Evolutionary conservation across 1,284 basidiomycete genomes (phyloP), one percentile per base, ranked within the genome.

Genomic region (Boletus austroedulis): DNA sequence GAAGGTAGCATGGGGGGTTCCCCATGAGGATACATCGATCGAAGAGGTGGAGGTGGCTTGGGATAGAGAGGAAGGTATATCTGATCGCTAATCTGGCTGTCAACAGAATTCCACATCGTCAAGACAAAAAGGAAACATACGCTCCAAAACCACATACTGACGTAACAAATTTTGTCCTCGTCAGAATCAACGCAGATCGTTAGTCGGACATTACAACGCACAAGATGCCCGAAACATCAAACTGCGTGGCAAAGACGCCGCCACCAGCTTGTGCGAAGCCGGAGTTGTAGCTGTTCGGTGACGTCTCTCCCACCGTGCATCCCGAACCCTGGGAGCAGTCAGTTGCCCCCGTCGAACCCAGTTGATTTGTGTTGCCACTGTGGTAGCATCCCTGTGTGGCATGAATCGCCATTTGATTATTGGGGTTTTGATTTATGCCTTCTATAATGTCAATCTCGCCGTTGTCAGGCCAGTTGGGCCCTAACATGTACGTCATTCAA

Each of bases 101-200:
- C 51, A 55, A 45, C 34, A 11, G n/a, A 31, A 45, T 50, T 12
- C 40, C 15, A 41, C 28, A 24, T 17, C 38, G 12, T 5, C 34
- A 50, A 60, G 19, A 10, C 21, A 53, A 43, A 63, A 58, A 38
- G n/a, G 40, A 49, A 11, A 77, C 86, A 67, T 64, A 89, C 88
- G 55, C 81, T 81, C 82, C 87, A 88, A 72, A 88, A 92, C 90
- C 90, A 93, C 31, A 90, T 82, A 65, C 79, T 80, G 21, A 28
- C n/a, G 32, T 32, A 29, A 34, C 14, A 15, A 23, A n/a, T n/a
- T n/a, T n/a, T 4, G 11, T 19, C 28, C 19, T 44, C 24, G 43
- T 66, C 55, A 63, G 56, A 26, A 49, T 17, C 3, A n/a, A 49
- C 9, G 9, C 34, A 44, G 38, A 43, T 28, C 15, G 9, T 26